Conservation (phyloP, 192 early-diverging fungal genomes). For the Entophlyctis luteolus region DNA sequence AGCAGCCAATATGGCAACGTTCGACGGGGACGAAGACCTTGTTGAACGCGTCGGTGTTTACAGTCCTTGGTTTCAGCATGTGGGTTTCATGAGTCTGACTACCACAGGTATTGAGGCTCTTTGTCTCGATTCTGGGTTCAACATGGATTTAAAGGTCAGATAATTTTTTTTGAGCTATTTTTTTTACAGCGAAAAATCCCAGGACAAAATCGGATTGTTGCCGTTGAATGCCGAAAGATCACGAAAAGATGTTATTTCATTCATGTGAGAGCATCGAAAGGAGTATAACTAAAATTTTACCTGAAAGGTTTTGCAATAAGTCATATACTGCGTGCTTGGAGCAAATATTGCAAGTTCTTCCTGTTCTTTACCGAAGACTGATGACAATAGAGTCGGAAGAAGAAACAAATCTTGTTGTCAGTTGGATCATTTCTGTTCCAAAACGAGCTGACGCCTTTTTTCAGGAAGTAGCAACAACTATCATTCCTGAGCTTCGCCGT, state of each 20-base stretch:
- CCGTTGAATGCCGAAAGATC: background rate
- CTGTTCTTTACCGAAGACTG: background rate
- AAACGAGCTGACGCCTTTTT: background rate
- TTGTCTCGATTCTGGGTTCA: conserved; percentile 3
- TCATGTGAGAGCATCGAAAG: conserved; percentile 1
- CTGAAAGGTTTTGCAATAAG: conserved; percentile 8
- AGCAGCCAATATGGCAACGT: background rate
- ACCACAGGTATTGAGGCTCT: background rate
- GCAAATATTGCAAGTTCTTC: background rate
- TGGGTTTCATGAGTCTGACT: background rate
- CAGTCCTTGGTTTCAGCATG: conserved; percentile 3
- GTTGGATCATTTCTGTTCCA: background rate
- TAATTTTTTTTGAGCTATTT: background rate
- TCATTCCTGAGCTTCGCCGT: conserved; percentile 9
- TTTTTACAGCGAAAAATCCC: background rate
- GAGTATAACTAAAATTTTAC: too few species aligned
- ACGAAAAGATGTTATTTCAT: background rate
- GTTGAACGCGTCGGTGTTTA: background rate
- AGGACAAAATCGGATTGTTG: background rate
- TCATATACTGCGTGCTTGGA: background rate
- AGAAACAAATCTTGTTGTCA: conserved; percentile 9
- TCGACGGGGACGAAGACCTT: conserved; percentile 5
- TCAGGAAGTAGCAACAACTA: background rate
- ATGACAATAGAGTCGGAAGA: conserved; percentile 17
- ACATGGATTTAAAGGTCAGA: background rate